phyloP scores from a whole-genome alignment of 768 basidiomycete species.

The Suillus occidentalis region DNA sequence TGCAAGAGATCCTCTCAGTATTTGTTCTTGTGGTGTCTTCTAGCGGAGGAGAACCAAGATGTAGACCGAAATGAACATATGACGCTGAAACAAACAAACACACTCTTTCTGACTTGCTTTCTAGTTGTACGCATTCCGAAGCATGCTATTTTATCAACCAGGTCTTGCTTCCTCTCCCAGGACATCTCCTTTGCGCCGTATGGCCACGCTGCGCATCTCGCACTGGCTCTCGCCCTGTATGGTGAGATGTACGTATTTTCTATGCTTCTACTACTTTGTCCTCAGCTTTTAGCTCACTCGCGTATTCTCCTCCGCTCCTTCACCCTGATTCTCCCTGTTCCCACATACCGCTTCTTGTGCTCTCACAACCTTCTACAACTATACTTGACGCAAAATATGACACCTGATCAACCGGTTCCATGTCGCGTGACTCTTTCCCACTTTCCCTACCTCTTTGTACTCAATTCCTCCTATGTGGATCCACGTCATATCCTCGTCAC shows the following conservation, averaged over 20 bases:
- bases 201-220: conserved; percentile 60
- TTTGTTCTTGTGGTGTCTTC: background rate
- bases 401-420: conserved; percentile 4
- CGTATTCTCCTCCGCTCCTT: conserved; percentile 8
- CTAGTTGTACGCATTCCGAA: conserved; percentile 70
- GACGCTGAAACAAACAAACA: too few species aligned
- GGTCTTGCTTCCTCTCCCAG: conserved; percentile 49
- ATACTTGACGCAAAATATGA: conserved; percentile 4
- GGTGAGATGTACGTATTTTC: conserved; percentile 55
- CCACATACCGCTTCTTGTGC: background rate
- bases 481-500: background rate
- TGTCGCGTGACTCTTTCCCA: background rate
- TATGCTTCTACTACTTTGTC: conserved; percentile 1
- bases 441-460: background rate
- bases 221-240: conserved; percentile 63
- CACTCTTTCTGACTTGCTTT: conserved; percentile 9
- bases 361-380: background rate
- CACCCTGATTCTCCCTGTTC: background rate
- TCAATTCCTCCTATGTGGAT: background rate
- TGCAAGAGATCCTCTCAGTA: background rate
- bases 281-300: conserved; percentile 4
- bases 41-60: background rate
- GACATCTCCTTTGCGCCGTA: conserved; percentile 46
- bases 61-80: background rate
- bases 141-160: conserved; percentile 58